Conservation (phyloP, 352 stramenopile genomes). For the Phytophthora capsici region DNA sequence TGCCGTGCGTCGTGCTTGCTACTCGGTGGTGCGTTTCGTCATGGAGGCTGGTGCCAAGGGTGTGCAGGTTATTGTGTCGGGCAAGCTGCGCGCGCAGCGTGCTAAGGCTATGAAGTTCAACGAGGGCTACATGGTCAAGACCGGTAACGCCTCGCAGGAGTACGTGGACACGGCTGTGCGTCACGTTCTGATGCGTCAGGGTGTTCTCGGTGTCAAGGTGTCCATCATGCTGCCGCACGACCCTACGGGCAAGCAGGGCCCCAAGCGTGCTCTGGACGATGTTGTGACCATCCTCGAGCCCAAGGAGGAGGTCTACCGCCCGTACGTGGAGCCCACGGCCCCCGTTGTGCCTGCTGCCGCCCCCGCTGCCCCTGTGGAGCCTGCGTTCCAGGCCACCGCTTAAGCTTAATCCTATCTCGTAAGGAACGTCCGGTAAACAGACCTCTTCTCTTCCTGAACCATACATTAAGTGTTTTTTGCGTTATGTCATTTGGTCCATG, state of each 20-base stretch:
- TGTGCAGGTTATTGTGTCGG: conserved; percentile 99
- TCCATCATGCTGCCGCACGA: conserved; percentile 99
- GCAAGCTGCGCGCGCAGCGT: conserved; percentile 99
- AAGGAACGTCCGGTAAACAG: conserved; percentile 30
- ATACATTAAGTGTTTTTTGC: conserved; percentile 15
- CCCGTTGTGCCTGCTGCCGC: conserved; percentile 50
- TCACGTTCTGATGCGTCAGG: conserved; percentile 99
- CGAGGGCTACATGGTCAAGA: conserved; percentile 99
- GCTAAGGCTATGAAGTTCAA: conserved; percentile 99
- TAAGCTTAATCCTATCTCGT: conserved; percentile 50
- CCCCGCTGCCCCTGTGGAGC: conserved; percentile 43
- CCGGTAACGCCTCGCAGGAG: conserved; percentile 97
- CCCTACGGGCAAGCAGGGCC: conserved; percentile 96
- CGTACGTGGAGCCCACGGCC: conserved; percentile 80
- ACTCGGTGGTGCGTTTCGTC: conserved; percentile 99
- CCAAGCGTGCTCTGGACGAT: conserved; percentile 98
- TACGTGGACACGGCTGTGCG: conserved; percentile 99
- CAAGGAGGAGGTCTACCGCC: conserved; percentile 95
- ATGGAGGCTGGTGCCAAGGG: conserved; percentile 99
- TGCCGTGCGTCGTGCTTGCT: conserved; percentile 98
- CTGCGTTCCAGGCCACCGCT: conserved; percentile 58
- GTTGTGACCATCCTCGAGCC: conserved; percentile 99
- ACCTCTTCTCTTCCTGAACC: conserved; percentile 44
- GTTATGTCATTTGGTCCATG: too few species aligned
- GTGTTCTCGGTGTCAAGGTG: conserved; percentile 99